Conservation (phyloP, 768 basidiomycete genomes). For the Gloeophyllum trabeum region DNA sequence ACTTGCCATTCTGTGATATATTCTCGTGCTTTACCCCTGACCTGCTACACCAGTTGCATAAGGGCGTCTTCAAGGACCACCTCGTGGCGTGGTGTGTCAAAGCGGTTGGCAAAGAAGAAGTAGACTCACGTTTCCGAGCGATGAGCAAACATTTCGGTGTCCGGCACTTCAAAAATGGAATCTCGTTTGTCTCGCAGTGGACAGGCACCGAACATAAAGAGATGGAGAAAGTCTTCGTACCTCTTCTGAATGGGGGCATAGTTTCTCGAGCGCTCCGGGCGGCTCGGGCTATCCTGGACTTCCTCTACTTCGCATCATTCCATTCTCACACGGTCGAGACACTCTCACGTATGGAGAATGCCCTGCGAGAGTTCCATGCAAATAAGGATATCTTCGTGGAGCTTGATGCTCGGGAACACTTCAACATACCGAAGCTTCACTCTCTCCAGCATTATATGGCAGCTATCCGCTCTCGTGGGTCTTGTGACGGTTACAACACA, state of each 20-base stretch:
- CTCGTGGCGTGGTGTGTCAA: constrained; percentile 19
- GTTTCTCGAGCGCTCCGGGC: constrained; percentile 11
- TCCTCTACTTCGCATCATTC: constrained; percentile 16
- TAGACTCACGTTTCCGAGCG: constrained; percentile 23
- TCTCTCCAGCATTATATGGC: constrained; percentile 11
- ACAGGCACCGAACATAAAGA: constrained; percentile 30
- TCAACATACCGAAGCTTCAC: constrained; percentile 21
- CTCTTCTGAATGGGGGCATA: constrained; percentile 11
- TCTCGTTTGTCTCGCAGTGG: constrained; percentile 27
- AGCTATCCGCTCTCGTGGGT: constrained; percentile 10
- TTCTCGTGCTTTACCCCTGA: constrained; percentile 25
- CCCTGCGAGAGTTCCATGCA: constrained; percentile 13
- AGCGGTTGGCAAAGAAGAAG: constrained; percentile 13
- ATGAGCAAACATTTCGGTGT: constrained; percentile 20
- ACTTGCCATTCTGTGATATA: constrained; percentile 28
- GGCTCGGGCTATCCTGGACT: constrained; percentile 15
- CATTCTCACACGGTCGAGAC: constrained; percentile 11
- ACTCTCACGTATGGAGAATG: constrained; percentile 6
- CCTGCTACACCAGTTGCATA: constrained; percentile 35
- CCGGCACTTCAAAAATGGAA: constrained; percentile 30
- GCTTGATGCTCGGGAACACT: constrained; percentile 11
- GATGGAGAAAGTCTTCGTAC: constrained; percentile 15
- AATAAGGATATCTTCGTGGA: constrained; percentile 16
- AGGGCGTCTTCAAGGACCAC: constrained; percentile 36
- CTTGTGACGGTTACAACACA: constrained; percentile 11